These are phyloP conservation scores for Solanum tarapatanum DNA, from an alignment of 257 asterid species.

Conservation along the genomic window DNA sequence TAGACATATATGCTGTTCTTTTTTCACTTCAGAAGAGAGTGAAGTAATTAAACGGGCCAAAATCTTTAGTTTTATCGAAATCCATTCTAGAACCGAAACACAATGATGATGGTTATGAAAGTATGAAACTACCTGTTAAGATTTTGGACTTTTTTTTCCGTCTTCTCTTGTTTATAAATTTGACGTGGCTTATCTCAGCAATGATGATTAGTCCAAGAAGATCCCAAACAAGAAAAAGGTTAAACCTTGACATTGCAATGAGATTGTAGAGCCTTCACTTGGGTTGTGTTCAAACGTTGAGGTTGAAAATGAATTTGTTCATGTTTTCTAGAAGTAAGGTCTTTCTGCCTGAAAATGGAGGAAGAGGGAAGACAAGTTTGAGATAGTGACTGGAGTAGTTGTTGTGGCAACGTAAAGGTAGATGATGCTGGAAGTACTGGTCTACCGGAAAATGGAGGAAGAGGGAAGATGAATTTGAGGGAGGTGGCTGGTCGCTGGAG, in stretches of 20 bases:
- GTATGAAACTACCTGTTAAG: neutral
- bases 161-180: neutral
- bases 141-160: neutral
- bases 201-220: neutral
- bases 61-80: neutral
- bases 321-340: neutral
- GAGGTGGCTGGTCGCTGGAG: neutral
- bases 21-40: neutral
- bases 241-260: neutral
- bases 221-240: neutral
- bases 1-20: neutral
- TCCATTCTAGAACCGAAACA: neutral
- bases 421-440: neutral
- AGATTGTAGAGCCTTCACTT: neutral
- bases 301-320: neutral
- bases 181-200: neutral
- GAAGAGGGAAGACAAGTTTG: neutral
- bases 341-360: neutral
- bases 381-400: neutral
- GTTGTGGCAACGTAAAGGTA: neutral
- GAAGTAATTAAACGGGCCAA: neutral
- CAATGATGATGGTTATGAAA: neutral
- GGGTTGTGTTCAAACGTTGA: neutral
- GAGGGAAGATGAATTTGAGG: neutral
- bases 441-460: neutral